phyloP scores from a whole-genome alignment of 2,329 filamentous ascomycete species.

The Aspergillus ibericus region DNA sequence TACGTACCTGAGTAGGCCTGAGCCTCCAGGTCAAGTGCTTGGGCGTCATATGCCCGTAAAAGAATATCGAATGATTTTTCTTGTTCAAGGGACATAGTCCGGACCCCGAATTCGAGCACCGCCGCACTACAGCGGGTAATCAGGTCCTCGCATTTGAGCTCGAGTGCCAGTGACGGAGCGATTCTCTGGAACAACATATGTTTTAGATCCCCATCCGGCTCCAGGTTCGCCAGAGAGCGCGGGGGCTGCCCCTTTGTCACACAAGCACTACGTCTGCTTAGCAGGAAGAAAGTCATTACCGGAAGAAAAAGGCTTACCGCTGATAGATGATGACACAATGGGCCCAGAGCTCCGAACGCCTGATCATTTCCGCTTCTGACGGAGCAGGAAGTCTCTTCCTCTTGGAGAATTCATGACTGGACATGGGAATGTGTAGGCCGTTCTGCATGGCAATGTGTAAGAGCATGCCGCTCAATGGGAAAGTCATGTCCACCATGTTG shows the following conservation, averaged over 20 bases:
- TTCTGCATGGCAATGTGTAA: constrained; percentile 47
- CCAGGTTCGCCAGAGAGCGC: constrained; percentile 34
- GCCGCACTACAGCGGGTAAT: constrained; percentile 38
- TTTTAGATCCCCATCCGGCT: constrained; percentile 38
- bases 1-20: constrained; percentile 33
- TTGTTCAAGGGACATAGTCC: constrained; percentile 39
- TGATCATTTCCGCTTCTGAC: constrained; percentile 37
- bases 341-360: constrained; percentile 43
- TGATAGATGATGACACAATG: constrained; percentile 44
- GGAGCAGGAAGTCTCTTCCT: constrained; percentile 29
- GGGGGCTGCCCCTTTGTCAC: constrained; percentile 40
- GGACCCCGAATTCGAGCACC: constrained; percentile 40
- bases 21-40: constrained; percentile 38
- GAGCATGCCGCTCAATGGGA: constrained; percentile 38
- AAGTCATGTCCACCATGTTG: constrained; percentile 35
- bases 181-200: constrained; percentile 37
- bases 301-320: constrained; percentile 24
- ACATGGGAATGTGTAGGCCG: constrained; percentile 44
- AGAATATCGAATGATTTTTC: constrained; percentile 40
- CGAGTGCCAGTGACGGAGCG: constrained; percentile 33
- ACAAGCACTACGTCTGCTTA: constrained; percentile 31
- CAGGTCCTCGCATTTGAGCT: constrained; percentile 41
- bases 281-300: not conserved
- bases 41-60: constrained; percentile 37
- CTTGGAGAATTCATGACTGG: constrained; percentile 44